Evolutionary conservation across 2,329 filamentous ascomycete species (phyloP), one percentile per base, ranked within the genome.

Genomic region (Colletotrichum melonis): DNA sequence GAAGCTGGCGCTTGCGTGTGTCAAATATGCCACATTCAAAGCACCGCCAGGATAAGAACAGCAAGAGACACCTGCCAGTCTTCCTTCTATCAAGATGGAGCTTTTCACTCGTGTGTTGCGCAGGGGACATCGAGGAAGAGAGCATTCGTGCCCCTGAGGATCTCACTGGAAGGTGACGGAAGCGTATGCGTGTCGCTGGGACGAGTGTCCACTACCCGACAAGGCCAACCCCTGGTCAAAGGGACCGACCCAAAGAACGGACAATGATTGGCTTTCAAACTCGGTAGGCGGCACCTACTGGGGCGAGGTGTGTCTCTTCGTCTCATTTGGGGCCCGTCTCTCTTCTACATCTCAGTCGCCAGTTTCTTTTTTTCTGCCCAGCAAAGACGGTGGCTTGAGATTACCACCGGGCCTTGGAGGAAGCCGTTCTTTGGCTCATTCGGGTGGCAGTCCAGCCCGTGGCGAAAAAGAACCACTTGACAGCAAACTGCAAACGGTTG

Each of bases 181-280:
- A 72, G 72, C 49, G 68, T 63, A 35, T 67, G 71, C 71, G 68
- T 63, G 67, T 73, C 67, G 60, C 68, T 66, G 67, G 60, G 62
- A 67, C 62, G 56, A n/a, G 54, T 62, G 67, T 52, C 63, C 72
- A 62, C 55, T 11, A 19, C 30, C 8, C 55, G 49, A 54, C 67
- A 63, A 72, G 72, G 68, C 68, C 62, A 52, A 46, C 72, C 63
- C 72, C 72, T 67, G 68, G 22, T 32, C 68, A 56, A 54, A 42
- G 72, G 57, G 68, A 49, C 42, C 42, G 19, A 19, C 42, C 32
- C 26, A 49, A 28, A 24, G n/a, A 63, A 49, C 63, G 38, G 32
- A 24, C 57, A 49, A 72, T 22, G 72, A 74, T 74, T 74, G 68
- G 72, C 57, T 58, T 8, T 42, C 62, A 32, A 26, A 19, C 22